Evolutionary conservation across 805 yeast species (phyloP).

Genomic region (Allodekkera sacchari): DNA sequence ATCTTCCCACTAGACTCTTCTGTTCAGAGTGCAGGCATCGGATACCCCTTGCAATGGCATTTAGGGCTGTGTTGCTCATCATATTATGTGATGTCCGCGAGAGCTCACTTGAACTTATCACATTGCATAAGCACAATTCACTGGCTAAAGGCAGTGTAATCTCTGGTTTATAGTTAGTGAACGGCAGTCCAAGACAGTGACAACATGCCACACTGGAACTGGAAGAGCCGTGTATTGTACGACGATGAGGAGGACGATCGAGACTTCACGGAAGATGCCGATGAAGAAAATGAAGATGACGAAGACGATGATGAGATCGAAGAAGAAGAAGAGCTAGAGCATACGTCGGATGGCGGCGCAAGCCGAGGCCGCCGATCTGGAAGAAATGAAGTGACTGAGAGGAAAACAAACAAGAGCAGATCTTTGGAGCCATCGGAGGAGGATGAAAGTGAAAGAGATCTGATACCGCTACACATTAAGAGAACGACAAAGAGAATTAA

Average conservation of each 20-base stretch:
- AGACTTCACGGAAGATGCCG: constrained; percentile 16
- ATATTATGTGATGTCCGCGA: no score
- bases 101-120: no score
- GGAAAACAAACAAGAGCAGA: constrained; percentile 4
- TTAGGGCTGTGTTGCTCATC: no score
- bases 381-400: background rate
- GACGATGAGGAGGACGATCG: constrained; percentile 14
- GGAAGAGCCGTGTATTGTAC: background rate
- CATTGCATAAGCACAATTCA: no score
- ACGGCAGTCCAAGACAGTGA: no score
- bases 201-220: background rate
- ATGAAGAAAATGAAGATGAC: constrained; percentile 1
- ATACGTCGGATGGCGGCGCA: no score
- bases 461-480: constrained; percentile 12
- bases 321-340: background rate
- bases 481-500: constrained; percentile 24
- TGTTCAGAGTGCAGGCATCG: no score
- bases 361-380: background rate
- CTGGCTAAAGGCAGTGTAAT: no score
- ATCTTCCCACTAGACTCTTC: no score
- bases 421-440: constrained; percentile 13
- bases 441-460: constrained; percentile 16
- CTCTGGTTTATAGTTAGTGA: no score
- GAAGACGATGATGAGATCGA: background rate
- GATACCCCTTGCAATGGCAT: no score